Base-by-base conservation (phyloP, 192 early-diverging fungal species). In the Umbelopsis vinacea region DNA sequence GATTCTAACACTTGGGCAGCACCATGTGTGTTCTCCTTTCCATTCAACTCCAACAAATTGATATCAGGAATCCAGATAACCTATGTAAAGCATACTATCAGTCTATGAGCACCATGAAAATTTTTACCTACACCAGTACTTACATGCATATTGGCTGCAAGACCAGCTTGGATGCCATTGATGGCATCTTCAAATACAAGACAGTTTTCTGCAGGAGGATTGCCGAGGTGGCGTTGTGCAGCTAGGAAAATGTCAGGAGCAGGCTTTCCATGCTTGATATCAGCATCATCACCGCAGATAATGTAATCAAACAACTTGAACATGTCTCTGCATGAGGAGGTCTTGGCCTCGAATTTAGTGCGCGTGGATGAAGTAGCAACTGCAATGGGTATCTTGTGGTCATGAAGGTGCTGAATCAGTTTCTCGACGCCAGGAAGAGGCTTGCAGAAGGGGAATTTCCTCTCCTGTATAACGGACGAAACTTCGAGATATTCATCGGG, bases 181-280 rank as follows among this genome's bases (percentile, higher is more conserved):
- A 83, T 75, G 3, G 95, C 89, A 70, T 98, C 96, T 78, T 98
- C 97, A 90, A 98, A 98, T 26, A 98, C 95, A 46, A 98, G 84
- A 69, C 92, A 92, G 8, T 89, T 83, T 6, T 82, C 79, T 3
- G 81, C 74, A 46, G 77, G 77, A 23, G 71, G 72, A 63, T 72
- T 77, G 45, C 92, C 88, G 17, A 92, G 55, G 70, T 76, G 76
- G 45, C 88, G 68, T 66, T 89, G 87, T 10, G 93, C 95, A 7
- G 83, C 88, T 21, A 91, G 84, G 82, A 97, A 98, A 26, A 97
- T 85, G 69, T 98, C 97, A 3, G 97, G 97, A 22, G 89, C 84
- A 2, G 97, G 97, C 83, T 98, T 98, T 4, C 94, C 92, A 55
- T 86, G 77, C 60, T 81, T 77, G 50, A 98, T 87, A 7, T 79